phyloP scores from a whole-genome alignment of 1,284 basidiomycete genomes.

The Meira miltonrushii region DNA sequence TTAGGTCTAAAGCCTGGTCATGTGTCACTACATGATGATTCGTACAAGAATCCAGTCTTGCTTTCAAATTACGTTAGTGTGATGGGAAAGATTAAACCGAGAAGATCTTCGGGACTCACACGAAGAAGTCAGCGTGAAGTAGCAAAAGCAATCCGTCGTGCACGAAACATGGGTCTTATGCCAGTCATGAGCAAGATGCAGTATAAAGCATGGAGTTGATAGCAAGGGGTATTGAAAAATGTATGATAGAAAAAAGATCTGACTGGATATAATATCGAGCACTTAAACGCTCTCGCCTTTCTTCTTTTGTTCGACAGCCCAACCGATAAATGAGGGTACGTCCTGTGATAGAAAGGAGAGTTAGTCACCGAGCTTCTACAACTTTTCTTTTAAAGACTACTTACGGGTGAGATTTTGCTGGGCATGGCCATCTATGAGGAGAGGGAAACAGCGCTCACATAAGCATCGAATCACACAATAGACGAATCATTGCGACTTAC shows the following conservation, averaged over 20 bases:
- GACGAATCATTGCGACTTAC: background rate
- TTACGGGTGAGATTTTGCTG: slow-evolving; percentile 1
- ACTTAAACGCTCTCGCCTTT: background rate
- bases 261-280: too few species aligned
- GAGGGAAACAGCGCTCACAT: background rate
- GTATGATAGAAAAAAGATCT: background rate
- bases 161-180: slow-evolving; percentile 87
- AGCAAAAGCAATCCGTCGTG: slow-evolving; percentile 81
- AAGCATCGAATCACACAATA: background rate
- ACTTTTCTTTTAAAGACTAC: background rate
- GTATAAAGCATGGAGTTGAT: too few species aligned
- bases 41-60: slow-evolving; percentile 66
- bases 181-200: slow-evolving; percentile 54
- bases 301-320: slow-evolving; percentile 5
- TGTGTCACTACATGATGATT: slow-evolving; percentile 48
- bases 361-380: background rate
- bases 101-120: slow-evolving; percentile 71
- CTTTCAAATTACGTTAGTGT: slow-evolving; percentile 67
- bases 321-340: slow-evolving; percentile 7
- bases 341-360: background rate
- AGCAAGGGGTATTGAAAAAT: background rate
- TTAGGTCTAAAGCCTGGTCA: slow-evolving; percentile 51
- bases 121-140: slow-evolving; percentile 73
- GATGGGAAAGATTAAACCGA: slow-evolving; percentile 76
- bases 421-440: slow-evolving; percentile 8